Percentiles rank a stretch among this genome's conserved stretches.
These are phyloP conservation scores for Trichoderma simmonsii DNA, from an alignment of 2,329 filamentous ascomycete genomes.

Conservation along the genomic window DNA sequence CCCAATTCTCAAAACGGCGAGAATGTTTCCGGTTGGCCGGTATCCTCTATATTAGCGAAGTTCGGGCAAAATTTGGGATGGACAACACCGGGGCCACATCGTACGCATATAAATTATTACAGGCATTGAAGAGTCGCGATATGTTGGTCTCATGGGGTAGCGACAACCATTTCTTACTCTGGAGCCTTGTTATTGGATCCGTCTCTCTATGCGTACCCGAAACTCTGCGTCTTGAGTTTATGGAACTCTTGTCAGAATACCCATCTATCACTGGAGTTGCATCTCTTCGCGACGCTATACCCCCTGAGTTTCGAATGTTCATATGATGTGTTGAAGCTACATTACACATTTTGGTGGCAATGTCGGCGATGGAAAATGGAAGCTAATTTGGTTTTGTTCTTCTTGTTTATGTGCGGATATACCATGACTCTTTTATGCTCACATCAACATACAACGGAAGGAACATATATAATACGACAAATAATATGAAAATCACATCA, in stretches of 20 bases:
- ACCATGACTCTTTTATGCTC: not conserved
- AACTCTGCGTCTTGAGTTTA: slow-evolving; percentile 3
- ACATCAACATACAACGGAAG: not conserved
- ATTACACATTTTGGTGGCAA: not conserved
- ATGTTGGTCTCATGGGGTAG: not conserved
- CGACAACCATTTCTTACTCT: not conserved
- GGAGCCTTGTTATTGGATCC: not conserved
- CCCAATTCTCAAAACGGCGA: not conserved
- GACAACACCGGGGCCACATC: slow-evolving; percentile 1
- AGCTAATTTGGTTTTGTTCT: not conserved
- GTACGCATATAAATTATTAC: not conserved
- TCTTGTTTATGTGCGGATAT: not conserved
- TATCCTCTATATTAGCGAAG: not conserved
- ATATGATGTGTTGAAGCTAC: not conserved
- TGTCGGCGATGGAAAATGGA: not conserved
- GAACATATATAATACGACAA: not conserved
- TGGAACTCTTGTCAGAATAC: not conserved
- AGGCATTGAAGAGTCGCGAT: not conserved
- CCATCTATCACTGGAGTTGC: not conserved
- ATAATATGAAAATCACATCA: not conserved
- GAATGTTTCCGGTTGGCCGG: slow-evolving; percentile 8
- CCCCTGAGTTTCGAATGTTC: not conserved
- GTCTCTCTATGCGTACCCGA: slow-evolving; percentile 5
- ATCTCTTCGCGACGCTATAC: not conserved
- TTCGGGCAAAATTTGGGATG: slow-evolving; percentile 7